Evolutionary conservation across 208 protist species (phyloP), one percentile per base, ranked within the genome.

Genomic region (Trypanosoma grayi): DNA sequence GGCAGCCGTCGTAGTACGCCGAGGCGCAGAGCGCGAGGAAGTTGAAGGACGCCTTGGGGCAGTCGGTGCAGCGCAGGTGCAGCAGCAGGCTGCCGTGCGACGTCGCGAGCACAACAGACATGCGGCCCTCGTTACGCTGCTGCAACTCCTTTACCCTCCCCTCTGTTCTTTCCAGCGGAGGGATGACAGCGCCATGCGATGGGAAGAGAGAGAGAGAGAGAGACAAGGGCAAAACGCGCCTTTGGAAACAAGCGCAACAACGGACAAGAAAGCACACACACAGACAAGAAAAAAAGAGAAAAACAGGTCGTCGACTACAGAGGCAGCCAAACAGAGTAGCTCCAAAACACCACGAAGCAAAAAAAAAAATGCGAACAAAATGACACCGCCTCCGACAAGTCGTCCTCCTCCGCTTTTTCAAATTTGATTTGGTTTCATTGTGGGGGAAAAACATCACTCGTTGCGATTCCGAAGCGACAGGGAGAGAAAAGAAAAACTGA

Each of bases 1-100:
- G 64, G 52, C 92, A 75, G 55, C 79, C 80, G 61, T 98, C 84
- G 73, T 99, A 99, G 76, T 98, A 98, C 4, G 77, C 81, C 37
- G 93, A 92, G 9, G 81, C 79, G 34, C 89, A 91, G 40, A 99
- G 90, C 9, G 89, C 93, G 1, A 97, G 68, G 70, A 99, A 99
- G 86, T 99, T 99, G 80, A 98, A 89, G 78, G 81, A 46, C 66
- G 98, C 79, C 31, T 75, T 81, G 60, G 97, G 72, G 81, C 85
- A 92, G n/a, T 82, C 68, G 20, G 65, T 61, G 60, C 66, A 90
- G 46, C 79, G 69, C 22, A 94, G 77, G n/a, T 78, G 47, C 30
- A 94, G 63, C 3, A 83, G 75, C 44, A 94, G 66, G 43, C 86
- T 83, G 5, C 88, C 88, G 0, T 60, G 36, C 0, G 74, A 80